phyloP scores from a whole-genome alignment of 306 rosid genomes.

The Vicia villosa region DNA sequence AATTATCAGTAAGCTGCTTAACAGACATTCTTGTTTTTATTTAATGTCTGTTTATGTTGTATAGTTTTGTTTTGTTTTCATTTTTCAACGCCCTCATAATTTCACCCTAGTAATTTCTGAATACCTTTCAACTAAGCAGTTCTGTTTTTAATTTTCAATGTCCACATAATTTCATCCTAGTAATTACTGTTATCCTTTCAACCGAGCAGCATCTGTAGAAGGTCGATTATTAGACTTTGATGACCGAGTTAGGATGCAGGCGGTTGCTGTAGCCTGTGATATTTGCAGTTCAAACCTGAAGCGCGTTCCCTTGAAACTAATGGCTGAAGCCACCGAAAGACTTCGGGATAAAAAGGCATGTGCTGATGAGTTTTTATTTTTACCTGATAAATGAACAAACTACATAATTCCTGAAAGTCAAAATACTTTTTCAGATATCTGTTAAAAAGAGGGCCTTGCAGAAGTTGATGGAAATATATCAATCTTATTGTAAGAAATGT shows the following conservation, averaged over 20 bases:
- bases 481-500: slow-evolving; percentile 75
- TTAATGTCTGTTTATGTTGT: slow-evolving; percentile 4
- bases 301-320: slow-evolving; percentile 57
- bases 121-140: slow-evolving; percentile 53
- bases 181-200: slow-evolving; percentile 37
- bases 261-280: slow-evolving; percentile 85
- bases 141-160: slow-evolving; percentile 45
- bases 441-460: slow-evolving; percentile 76
- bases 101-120: slow-evolving; percentile 31
- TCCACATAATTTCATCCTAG: slow-evolving; percentile 26
- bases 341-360: slow-evolving; percentile 90
- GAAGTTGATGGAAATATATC: slow-evolving; percentile 77
- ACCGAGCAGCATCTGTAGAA: slow-evolving; percentile 74
- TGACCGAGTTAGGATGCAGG: slow-evolving; percentile 86
- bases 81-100: slow-evolving; percentile 31
- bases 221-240: slow-evolving; percentile 73
- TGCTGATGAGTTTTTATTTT: slow-evolving; percentile 17
- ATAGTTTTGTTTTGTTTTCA: slow-evolving; percentile 31
- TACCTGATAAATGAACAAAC: slow-evolving; percentile 28
- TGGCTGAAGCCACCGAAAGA: slow-evolving; percentile 71
- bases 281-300: slow-evolving; percentile 65
- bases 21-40: slow-evolving; percentile 22
- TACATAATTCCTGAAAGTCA: slow-evolving; percentile 18
- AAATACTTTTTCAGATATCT: slow-evolving; percentile 57
- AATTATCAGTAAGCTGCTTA: slow-evolving; percentile 69